Evolutionary conservation across 2,329 filamentous ascomycete species (phyloP).

Genomic region (Monosporascus sp.): DNA sequence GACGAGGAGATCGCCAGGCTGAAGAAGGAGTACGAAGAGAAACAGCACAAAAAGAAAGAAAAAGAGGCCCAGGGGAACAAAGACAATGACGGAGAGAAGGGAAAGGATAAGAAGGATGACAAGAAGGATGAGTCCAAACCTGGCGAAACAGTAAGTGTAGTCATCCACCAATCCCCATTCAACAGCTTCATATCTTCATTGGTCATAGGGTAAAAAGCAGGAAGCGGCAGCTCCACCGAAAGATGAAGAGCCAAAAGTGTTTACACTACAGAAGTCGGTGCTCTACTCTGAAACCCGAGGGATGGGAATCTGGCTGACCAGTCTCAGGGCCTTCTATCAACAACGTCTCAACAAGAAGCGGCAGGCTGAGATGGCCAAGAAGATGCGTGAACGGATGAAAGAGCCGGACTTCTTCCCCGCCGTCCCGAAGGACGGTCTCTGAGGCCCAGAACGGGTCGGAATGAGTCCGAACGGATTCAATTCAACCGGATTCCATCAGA

Average conservation of each 20-base stretch:
- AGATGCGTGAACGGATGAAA: constrained; percentile 73
- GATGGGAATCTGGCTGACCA: constrained; percentile 10
- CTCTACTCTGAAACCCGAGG: background rate
- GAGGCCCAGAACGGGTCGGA: background rate
- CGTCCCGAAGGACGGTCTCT: constrained; percentile 55
- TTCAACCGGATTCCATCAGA: too few species aligned
- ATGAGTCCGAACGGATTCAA: too few species aligned
- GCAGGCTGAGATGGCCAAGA: constrained; percentile 71
- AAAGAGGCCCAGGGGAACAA: constrained; percentile 57
- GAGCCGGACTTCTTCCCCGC: constrained; percentile 80
- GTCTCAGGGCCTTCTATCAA: constrained; percentile 71
- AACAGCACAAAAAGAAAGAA: constrained; percentile 61
- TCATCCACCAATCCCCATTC: background rate
- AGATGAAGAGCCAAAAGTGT: constrained; percentile 73
- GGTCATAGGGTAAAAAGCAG: constrained; percentile 32
- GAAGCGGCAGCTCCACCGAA: constrained; percentile 27
- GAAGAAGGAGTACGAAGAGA: constrained; percentile 75
- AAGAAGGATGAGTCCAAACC: constrained; percentile 18
- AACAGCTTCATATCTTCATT: background rate
- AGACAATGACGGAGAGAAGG: constrained; percentile 42
- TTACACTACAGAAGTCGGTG: constrained; percentile 70
- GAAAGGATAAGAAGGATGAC: constrained; percentile 34
- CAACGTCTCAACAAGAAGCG: constrained; percentile 75
- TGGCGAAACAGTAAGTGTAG: constrained; percentile 10
- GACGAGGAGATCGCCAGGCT: constrained; percentile 60